Base-by-base conservation (phyloP, 768 basidiomycete species). In the Astraeus odoratus region DNA sequence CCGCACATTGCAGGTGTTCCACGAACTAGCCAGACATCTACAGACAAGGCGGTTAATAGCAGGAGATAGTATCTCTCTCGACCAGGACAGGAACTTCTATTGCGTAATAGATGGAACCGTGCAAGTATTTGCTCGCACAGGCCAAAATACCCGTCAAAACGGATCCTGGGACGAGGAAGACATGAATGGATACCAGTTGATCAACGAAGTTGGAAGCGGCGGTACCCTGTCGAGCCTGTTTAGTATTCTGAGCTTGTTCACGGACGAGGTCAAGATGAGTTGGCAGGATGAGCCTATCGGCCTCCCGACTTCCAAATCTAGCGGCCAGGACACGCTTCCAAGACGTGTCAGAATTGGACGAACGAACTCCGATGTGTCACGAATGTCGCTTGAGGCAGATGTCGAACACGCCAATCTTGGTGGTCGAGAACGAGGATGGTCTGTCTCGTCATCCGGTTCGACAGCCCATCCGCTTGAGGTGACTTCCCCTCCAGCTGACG, bases 51-150 rank as follows among this genome's bases (percentile, higher is more conserved):
- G 94, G n/a, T 70, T 99, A 18, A 87, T 96, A 42, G 96, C 96
- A 4, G 95, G 96, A 4, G 96, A 99, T 55, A 95, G 87, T 41
- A 75, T 97, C 47, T 85, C 88, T 23, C 75, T 97, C 3, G 86
- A 93, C 53, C 77, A 87, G 58, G 88, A 97, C 67, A 90, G 90
- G 57, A 92, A 84, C 51, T 99, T 99, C 66, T 98, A 97, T 65
- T 97, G 92, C 60, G 95, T 99, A 26, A 85, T 98, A 25, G 96
- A 99, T 61, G 96, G 96, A n/a, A 86, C 77, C 49, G 95, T 95
- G 12, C 91, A 99, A 57, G 91, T 98, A 9, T 96, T 78, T 60
- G 89, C 89, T 13, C 77, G 79, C 47, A 80, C 82, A 1, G 80
- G 78, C 5, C 74, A 77, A 51, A 66, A 68, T 10, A 57, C 68